These are phyloP conservation scores for Phytopythium mirpurense DNA, from an alignment of 352 stramenopile genomes.

Conservation along the genomic window DNA sequence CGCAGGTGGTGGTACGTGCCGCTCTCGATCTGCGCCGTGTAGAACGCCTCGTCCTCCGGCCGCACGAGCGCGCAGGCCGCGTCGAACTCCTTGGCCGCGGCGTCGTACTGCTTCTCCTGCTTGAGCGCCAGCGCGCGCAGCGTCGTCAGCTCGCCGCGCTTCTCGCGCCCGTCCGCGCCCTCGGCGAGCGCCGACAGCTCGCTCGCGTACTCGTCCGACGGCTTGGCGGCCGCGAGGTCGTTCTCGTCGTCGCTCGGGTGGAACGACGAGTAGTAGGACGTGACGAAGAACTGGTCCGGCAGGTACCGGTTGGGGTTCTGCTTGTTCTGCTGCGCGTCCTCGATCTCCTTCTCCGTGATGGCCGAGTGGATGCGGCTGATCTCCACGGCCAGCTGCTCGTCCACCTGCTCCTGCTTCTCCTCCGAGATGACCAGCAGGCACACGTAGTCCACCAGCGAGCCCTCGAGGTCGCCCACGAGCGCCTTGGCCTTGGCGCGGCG, in stretches of 20 bases:
- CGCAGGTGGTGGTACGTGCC: slow-evolving; percentile 74
- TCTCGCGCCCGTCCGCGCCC: slow-evolving; percentile 17
- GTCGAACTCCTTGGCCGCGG: slow-evolving; percentile 53
- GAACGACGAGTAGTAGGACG: slow-evolving; percentile 85
- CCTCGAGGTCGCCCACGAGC: slow-evolving; percentile 34
- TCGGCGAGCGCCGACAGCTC: slow-evolving; percentile 38
- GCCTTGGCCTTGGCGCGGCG: slow-evolving; percentile 69
- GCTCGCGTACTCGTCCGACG: slow-evolving; percentile 45
- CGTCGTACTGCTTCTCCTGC: slow-evolving; percentile 62
- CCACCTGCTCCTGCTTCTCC: slow-evolving; percentile 69
- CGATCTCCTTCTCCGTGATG: slow-evolving; percentile 64
- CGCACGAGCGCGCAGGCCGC: slow-evolving; percentile 42
- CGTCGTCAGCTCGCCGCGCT: slow-evolving; percentile 49
- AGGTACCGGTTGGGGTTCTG: slow-evolving; percentile 53
- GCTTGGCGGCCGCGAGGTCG: slow-evolving; percentile 51
- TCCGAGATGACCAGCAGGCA: slow-evolving; percentile 76
- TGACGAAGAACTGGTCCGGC: slow-evolving; percentile 80
- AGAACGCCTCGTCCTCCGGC: slow-evolving; percentile 47
- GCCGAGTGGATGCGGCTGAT: slow-evolving; percentile 76
- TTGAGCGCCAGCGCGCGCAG: slow-evolving; percentile 63
- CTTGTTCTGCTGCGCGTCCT: slow-evolving; percentile 52
- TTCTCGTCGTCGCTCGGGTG: slow-evolving; percentile 75
- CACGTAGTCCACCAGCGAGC: slow-evolving; percentile 76
- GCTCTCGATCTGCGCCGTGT: slow-evolving; percentile 73
- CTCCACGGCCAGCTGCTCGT: slow-evolving; percentile 59